These are phyloP conservation scores for Senecio squalidus DNA, from an alignment of 140 eudicot genomes.

Conservation along the genomic window DNA sequence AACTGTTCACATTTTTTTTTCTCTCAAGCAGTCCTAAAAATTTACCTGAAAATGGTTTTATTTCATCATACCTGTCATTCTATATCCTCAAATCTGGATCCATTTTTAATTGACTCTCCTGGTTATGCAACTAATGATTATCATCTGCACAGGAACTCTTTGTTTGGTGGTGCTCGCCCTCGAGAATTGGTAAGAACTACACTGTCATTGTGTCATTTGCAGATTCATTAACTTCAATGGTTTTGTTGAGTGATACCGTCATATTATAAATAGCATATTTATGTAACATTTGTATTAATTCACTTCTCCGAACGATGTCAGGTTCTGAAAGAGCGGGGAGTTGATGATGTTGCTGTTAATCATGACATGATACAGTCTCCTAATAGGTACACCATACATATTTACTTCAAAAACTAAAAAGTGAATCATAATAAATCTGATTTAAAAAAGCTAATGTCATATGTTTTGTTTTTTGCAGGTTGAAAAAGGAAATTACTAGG, in stretches of 20 bases:
- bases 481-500: slow-evolving; percentile 42
- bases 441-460: background rate
- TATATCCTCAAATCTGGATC: background rate
- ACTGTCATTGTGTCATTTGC: background rate
- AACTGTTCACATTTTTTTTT: background rate
- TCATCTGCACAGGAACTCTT: slow-evolving; percentile 41
- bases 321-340: slow-evolving; percentile 87
- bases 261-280: background rate
- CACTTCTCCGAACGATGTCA: slow-evolving; percentile 26
- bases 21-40: background rate
- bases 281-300: slow-evolving; percentile 5
- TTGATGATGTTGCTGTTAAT: slow-evolving; percentile 53
- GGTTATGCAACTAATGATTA: background rate
- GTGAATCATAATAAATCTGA: background rate
- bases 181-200: slow-evolving; percentile 69
- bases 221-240: background rate
- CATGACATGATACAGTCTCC: slow-evolving; percentile 46
- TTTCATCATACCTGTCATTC: background rate
- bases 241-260: background rate
- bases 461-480: slow-evolving; percentile 37
- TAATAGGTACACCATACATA: slow-evolving; percentile 62
- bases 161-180: slow-evolving; percentile 96
- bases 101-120: background rate
- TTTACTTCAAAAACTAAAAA: background rate
- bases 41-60: background rate